Evolutionary conservation across 2,329 filamentous ascomycete species (phyloP).

Genomic region (Alternaria alternata): DNA sequence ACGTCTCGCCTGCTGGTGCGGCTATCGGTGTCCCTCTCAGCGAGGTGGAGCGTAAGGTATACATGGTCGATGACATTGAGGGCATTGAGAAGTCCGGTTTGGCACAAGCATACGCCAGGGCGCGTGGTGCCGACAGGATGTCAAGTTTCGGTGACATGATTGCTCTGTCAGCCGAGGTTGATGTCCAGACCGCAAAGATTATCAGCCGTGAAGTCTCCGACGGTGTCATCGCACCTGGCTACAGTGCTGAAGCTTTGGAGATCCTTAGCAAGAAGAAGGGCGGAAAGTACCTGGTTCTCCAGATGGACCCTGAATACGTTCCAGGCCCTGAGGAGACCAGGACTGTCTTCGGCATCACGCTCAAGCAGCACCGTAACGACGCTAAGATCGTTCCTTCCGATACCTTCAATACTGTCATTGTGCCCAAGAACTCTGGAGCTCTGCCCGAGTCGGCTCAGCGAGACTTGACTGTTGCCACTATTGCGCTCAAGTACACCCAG

Average conservation of each 20-base stretch:
- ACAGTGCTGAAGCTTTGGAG: slow-evolving; percentile 82
- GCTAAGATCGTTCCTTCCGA: slow-evolving; percentile 79
- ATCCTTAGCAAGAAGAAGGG: slow-evolving; percentile 98
- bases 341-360: slow-evolving; percentile 87
- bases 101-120: slow-evolving; percentile 94
- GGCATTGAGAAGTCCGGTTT: slow-evolving; percentile 86
- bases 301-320: slow-evolving; percentile 89
- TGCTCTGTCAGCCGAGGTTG: slow-evolving; percentile 88
- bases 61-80: slow-evolving; percentile 95
- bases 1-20: slow-evolving; percentile 95
- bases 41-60: slow-evolving; percentile 91
- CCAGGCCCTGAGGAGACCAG: slow-evolving; percentile 79
- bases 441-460: slow-evolving; percentile 84
- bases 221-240: slow-evolving; percentile 91
- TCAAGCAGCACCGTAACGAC: slow-evolving; percentile 93
- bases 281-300: slow-evolving; percentile 92
- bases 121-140: slow-evolving; percentile 96
- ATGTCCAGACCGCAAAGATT: slow-evolving; percentile 85
- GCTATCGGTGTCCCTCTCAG: slow-evolving; percentile 90
- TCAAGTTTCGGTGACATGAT: slow-evolving; percentile 98
- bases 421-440: slow-evolving; percentile 76
- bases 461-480: slow-evolving; percentile 93
- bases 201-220: slow-evolving; percentile 98
- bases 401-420: slow-evolving; percentile 86
- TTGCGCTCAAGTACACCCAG: slow-evolving; percentile 96